Base-by-base conservation (phyloP, 2,329 filamentous ascomycete genomes). In the Trichothecium sympodiale region DNA sequence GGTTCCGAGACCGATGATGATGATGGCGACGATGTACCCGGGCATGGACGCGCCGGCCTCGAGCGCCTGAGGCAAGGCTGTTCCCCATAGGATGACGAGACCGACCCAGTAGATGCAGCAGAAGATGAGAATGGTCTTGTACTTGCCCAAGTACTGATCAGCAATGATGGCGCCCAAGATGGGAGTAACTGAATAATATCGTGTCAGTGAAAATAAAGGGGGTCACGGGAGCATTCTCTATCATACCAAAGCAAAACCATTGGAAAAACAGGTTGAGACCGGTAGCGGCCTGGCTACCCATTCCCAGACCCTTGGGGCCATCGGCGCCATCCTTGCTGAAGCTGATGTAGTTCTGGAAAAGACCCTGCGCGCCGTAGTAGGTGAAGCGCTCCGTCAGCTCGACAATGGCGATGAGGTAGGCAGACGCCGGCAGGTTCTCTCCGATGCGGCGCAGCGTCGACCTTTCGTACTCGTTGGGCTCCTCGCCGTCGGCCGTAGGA, bases 1-100 rank as follows among this genome's bases (percentile, higher is more conserved):
- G 2, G 77, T 80, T 35, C 77, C 78, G 10, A 81, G 52, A 40
- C 77, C 78, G 41, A 81, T 77, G 42, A 81, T 52, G 45, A 82
- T 61, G 38, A 80, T 66, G 39, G 68, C 65, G 1, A 67, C 54
- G 33, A 74, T 64, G 45, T 74, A 67, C 2, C 67, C 65, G 6
- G 61, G 65, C 29, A 73, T 57, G 8, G 67, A 54, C 14, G 61
- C 58, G 5, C 56, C 55, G 15, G 55, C 45, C 9, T 52, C 52
- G 37, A 62, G 48, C 2, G 58, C 47, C 2, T 43, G 40, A 0
- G 61, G 59, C 3, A 64, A 55, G 1, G 71, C 61, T 1, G 71
- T 71, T 4, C 67, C 55, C 49, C 72, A 64, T 15, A 76, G 57
- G 35, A 77, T 59, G 17, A 71, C 50, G 20, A 77, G 62, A 31